phyloP scores from a whole-genome alignment of 139 green algal genomes.

The Deuterostichococcus epilithicus region DNA sequence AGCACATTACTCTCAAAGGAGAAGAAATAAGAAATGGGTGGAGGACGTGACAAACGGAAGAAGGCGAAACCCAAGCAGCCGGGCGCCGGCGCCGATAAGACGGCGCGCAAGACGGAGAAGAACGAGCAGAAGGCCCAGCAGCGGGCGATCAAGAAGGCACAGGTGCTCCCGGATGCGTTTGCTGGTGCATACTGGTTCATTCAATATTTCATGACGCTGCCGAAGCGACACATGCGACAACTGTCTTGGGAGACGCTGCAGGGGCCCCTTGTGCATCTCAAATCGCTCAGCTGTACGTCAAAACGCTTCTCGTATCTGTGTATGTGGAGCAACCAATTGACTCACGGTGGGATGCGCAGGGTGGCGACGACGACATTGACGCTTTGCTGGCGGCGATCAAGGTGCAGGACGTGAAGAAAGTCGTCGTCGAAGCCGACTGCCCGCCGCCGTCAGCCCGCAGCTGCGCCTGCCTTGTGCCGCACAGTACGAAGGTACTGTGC shows the following conservation, averaged over 20 bases:
- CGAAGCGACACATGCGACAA: too few species aligned
- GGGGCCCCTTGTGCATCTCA: too few species aligned
- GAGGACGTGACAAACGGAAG: slow-evolving; percentile 82
- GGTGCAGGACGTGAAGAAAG: slow-evolving; percentile 52
- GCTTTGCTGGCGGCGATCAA: slow-evolving; percentile 74
- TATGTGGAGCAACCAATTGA: too few species aligned
- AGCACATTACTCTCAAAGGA: too few species aligned
- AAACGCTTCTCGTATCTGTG: too few species aligned
- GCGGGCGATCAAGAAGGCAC: slow-evolving; percentile 27
- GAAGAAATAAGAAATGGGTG: too few species aligned
- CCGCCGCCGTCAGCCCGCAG: slow-evolving; percentile 73
- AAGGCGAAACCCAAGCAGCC: slow-evolving; percentile 72
- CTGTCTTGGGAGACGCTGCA: too few species aligned
- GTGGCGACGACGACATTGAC: slow-evolving; percentile 87
- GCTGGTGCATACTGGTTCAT: too few species aligned
- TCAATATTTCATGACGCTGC: too few species aligned
- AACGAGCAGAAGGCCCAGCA: slow-evolving; percentile 66
- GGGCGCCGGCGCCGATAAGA: slow-evolving; percentile 77
- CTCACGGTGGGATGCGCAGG: slow-evolving; percentile 15
- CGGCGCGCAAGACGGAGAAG: slow-evolving; percentile 71
- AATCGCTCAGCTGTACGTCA: too few species aligned
- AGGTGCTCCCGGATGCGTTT: slow-evolving; percentile 7
- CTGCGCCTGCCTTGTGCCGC: slow-evolving; percentile 58
- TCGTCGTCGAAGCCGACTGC: slow-evolving; percentile 56
- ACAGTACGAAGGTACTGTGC: slow-evolving; percentile 40